These are phyloP conservation scores for Fonsecaea nubica DNA, from an alignment of 2,329 filamentous ascomycete genomes.

Conservation along the genomic window DNA sequence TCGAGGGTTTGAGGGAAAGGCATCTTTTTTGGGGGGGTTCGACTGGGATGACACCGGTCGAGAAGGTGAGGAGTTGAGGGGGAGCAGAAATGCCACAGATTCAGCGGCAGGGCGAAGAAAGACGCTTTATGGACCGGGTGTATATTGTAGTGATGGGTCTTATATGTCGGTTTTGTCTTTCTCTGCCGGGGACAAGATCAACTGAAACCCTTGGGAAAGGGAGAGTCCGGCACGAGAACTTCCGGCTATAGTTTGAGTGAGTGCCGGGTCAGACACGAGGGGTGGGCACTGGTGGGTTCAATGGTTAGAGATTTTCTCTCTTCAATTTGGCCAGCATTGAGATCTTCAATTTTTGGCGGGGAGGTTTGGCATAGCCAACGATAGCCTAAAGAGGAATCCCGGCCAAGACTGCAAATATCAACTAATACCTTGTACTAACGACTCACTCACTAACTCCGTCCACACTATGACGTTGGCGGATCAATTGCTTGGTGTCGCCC, in stretches of 20 bases:
- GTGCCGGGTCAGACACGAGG: neutral
- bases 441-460: neutral
- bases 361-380: too few relatives aligned
- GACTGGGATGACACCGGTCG: neutral
- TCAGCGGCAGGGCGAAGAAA: neutral
- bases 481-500: neutral
- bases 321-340: neutral
- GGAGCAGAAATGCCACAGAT: neutral
- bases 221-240: neutral
- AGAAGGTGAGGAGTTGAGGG: neutral
- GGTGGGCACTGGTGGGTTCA: neutral
- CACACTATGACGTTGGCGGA: constrained; percentile 1
- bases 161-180: neutral
- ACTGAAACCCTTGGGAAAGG: neutral
- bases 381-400: constrained; percentile 18
- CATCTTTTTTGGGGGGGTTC: constrained; percentile 23
- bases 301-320: neutral
- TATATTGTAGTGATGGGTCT: neutral
- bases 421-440: neutral
- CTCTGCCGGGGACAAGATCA: neutral
- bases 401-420: constrained; percentile 2
- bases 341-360: constrained; percentile 5
- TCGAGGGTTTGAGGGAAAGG: constrained; percentile 45
- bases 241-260: neutral
- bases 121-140: neutral